Percentiles rank a stretch among this genome's conserved stretches.
Conservation (phyloP, 441 rosid genomes). For the Kokia cookei region DNA sequence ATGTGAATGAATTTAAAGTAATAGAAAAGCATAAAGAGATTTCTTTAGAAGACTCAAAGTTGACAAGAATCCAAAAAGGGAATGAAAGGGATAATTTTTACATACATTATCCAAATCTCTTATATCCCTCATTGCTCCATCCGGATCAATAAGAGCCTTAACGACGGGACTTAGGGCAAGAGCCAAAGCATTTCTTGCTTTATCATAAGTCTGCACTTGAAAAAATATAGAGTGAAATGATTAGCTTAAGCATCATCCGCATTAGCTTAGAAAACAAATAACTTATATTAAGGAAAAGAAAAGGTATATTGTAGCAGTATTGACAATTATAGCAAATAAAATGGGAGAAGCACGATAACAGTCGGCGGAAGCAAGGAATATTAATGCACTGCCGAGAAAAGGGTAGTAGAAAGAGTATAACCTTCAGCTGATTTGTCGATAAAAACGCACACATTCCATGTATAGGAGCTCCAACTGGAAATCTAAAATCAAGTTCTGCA, state of each 20-base stretch:
- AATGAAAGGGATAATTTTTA: not conserved
- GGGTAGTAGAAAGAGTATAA: conserved; percentile 14
- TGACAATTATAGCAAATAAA: not conserved
- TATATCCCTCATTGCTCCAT: conserved; percentile 89
- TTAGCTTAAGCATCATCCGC: not conserved
- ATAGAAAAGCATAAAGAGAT: not conserved
- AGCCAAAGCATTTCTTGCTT: conserved; percentile 91
- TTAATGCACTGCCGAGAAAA: not conserved
- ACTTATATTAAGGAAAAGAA: not conserved
- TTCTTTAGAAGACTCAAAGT: not conserved
- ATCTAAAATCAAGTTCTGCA: conserved; percentile 97
- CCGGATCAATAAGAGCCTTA: conserved; percentile 81
- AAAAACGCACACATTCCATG: conserved; percentile 90
- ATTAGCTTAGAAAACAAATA: not conserved
- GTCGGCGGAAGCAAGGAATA: not conserved
- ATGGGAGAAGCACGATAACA: not conserved
- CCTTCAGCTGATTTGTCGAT: conserved; percentile 87
- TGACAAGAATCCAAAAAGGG: not conserved
- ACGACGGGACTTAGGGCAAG: conserved; percentile 96
- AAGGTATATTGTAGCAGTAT: not conserved
- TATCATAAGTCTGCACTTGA: conserved; percentile 70
- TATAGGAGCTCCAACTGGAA: conserved; percentile 89
- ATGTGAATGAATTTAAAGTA: conserved; percentile 9
- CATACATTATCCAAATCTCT: conserved; percentile 83
- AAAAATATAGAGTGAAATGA: not conserved